Evolutionary conservation across 345 rosid species (phyloP).

Genomic region (Citrus inodora): DNA sequence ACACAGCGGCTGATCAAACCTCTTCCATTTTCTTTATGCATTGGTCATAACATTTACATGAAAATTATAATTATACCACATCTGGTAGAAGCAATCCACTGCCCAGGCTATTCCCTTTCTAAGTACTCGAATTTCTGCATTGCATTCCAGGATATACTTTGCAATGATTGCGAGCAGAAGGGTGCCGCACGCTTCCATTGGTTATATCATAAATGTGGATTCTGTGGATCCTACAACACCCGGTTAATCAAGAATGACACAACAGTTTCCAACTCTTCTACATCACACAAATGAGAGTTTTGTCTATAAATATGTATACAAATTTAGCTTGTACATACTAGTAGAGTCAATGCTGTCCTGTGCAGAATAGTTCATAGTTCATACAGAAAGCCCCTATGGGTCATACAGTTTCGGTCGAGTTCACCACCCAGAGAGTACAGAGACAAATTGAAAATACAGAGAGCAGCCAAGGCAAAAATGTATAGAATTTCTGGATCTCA

Average conservation of each 20-base stretch:
- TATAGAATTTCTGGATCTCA: neutral
- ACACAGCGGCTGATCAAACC: neutral
- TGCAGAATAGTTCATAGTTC: neutral
- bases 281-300: conserved; percentile 22
- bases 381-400: neutral
- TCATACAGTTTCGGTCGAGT: neutral
- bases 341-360: conserved; percentile 9
- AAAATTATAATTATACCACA: neutral
- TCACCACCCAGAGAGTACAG: neutral
- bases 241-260: conserved; percentile 60
- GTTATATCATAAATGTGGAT: conserved; percentile 78
- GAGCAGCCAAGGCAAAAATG: neutral
- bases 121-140: neutral
- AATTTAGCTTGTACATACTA: conserved; percentile 17
- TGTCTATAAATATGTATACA: neutral
- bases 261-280: conserved; percentile 28
- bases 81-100: neutral
- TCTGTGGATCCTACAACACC: conserved; percentile 84
- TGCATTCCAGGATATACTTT: conserved; percentile 54
- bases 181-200: conserved; percentile 70
- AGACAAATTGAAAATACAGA: neutral
- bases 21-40: neutral
- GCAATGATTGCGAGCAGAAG: conserved; percentile 78
- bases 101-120: neutral
- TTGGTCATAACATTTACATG: neutral